Base-by-base conservation (phyloP, 2,329 filamentous ascomycete genomes). In the Pestalotiopsis sp. region DNA sequence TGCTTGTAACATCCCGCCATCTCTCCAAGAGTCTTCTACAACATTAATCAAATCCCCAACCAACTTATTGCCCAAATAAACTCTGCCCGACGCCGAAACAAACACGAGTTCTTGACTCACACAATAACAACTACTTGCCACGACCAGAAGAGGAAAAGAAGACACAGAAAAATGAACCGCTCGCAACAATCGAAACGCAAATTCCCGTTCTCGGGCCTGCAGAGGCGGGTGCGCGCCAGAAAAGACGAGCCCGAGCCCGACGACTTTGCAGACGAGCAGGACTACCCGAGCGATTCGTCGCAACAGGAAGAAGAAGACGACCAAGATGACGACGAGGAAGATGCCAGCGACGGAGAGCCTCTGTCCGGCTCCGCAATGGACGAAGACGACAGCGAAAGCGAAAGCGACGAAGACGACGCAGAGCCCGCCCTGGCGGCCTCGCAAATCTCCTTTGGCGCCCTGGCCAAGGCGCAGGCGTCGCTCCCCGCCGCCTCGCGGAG, bases 391-490 rank as follows among this genome's bases (percentile, higher is more conserved):
- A 27, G 80, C 14, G 78, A 78, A 23, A 79, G 83, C 31, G 78
- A 80, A 52, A 77, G 79, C 2, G 79, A 84, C 67, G 80, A 23
- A 23, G 20, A 83, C 67, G 80, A 83, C 27, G 75, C 79, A 14
- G 75, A 79, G 56, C 75, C 74, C 77, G 80, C 79, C 20, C 78
- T 86, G 68, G 84, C 86, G 69, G 81, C 85, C 59, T 83, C 88
- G 9, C 84, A 86, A 70, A 89, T 98, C 72, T 96, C 94, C 27
- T 98, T 98, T 76, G 95, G 94, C 71, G 93, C 93, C n/a, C 85
- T 98, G 56, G 93, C 93, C 72, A 93, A 93, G 84, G 95, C 94
- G 1, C 93, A 97, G 82, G 91, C 91, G 52, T 87, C 90, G 0
- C 81, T 97, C 39, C 83, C 82, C 77, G 68, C 72, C 69, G 59